Percentiles rank a stretch among this genome's conserved stretches.
phyloP scores from a whole-genome alignment of 352 stramenopile genomes.

The Globisporangium cylindrosporum region DNA sequence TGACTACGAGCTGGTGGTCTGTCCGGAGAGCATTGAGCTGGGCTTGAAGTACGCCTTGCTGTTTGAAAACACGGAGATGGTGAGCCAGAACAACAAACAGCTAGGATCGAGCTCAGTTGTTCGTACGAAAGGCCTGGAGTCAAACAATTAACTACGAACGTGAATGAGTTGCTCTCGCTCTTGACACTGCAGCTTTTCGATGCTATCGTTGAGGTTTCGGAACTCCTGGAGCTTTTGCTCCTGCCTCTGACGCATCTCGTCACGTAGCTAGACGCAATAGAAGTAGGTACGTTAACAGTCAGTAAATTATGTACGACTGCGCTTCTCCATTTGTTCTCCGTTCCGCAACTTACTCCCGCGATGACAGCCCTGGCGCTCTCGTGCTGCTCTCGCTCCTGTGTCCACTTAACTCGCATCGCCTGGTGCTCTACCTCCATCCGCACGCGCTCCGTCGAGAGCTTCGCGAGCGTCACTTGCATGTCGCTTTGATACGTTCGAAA shows the following conservation, averaged over 20 bases:
- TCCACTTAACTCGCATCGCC: conserved; percentile 18
- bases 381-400: conserved; percentile 12
- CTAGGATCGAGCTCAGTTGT: not conserved
- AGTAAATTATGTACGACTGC: not conserved
- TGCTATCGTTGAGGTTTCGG: not conserved
- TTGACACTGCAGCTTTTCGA: conserved; percentile 4
- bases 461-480: conserved; percentile 36
- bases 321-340: too few species aligned
- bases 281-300: not conserved
- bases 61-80: not conserved
- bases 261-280: conserved; percentile 5
- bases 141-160: not conserved
- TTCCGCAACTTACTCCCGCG: not conserved
- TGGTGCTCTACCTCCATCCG: conserved; percentile 38
- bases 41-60: conserved; percentile 13
- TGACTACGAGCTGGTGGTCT: conserved; percentile 20
- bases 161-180: conserved; percentile 9
- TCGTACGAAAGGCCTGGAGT: not conserved
- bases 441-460: conserved; percentile 39
- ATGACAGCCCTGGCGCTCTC: not conserved
- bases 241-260: conserved; percentile 12
- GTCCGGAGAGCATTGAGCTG: conserved; percentile 18
- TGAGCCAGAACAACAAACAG: not conserved
- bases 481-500: conserved; percentile 27
- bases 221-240: conserved; percentile 22